These are phyloP conservation scores for Physcomitrium patens DNA, from an alignment of 225 moss, liverwort and hornwort species.

Conservation along the genomic window DNA sequence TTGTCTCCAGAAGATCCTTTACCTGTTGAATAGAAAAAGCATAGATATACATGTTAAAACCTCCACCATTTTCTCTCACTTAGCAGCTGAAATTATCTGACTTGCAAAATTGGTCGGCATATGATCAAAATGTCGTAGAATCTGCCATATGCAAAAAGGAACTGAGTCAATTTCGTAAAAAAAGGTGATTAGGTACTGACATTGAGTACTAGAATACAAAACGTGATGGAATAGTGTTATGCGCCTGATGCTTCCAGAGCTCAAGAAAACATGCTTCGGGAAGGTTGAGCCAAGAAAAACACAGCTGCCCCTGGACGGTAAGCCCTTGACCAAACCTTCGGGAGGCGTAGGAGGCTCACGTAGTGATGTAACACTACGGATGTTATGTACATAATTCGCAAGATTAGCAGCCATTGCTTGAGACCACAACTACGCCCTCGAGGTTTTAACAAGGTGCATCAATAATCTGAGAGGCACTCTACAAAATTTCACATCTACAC, in stretches of 20 bases:
- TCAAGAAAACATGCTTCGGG: slow-evolving; percentile 33
- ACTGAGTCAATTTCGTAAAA: no score
- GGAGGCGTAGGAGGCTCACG: slow-evolving; percentile 27
- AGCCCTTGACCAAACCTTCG: slow-evolving; percentile 22
- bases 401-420: slow-evolving; percentile 55
- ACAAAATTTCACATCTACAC: not conserved
- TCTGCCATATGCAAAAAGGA: no score
- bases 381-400: slow-evolving; percentile 33
- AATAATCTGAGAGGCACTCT: not conserved
- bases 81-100: not conserved
- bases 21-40: slow-evolving; percentile 34
- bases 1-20: slow-evolving; percentile 50
- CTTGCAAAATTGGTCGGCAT: no score
- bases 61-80: not conserved
- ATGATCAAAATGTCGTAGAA: no score
- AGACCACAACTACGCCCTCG: not conserved
- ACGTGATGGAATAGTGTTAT: slow-evolving; percentile 40
- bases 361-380: slow-evolving; percentile 21
- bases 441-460: not conserved
- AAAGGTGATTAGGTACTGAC: slow-evolving; percentile 33
- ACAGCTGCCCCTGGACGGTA: slow-evolving; percentile 26
- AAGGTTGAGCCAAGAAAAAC: slow-evolving; percentile 37
- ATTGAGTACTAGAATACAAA: slow-evolving; percentile 27
- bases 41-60: not conserved
- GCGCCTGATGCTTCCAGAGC: slow-evolving; percentile 52